Evolutionary conservation across 1,284 basidiomycete species (phyloP).

Genomic region (Marasmius sp.): DNA sequence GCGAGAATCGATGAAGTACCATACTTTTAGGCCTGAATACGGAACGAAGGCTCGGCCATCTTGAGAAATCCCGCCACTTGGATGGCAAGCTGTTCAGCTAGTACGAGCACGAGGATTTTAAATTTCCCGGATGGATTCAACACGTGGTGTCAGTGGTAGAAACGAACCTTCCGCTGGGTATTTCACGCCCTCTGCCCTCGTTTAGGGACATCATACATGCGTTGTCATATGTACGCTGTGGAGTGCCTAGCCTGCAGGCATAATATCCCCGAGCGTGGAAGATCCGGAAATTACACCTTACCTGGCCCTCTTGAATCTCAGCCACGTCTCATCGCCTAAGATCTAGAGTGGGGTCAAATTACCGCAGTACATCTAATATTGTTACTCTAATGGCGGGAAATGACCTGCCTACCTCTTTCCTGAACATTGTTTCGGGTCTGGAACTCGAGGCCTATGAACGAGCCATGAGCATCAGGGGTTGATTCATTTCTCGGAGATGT

Average conservation of each 20-base stretch:
- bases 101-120: neutral
- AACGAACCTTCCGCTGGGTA: neutral
- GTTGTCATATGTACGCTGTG: neutral
- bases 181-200: neutral
- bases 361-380: too few relatives aligned
- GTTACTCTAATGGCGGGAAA: too few relatives aligned
- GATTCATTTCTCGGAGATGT: neutral
- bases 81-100: neutral
- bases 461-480: neutral
- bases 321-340: too few relatives aligned
- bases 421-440: neutral
- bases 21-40: neutral
- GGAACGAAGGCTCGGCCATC: neutral
- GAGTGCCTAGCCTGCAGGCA: neutral
- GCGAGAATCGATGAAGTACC: neutral
- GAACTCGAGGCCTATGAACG: neutral
- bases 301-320: too few relatives aligned
- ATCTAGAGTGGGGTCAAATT: too few relatives aligned
- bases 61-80: neutral
- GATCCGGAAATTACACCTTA: neutral
- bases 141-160: neutral
- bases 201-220: neutral
- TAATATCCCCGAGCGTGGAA: neutral
- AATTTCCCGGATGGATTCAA: neutral
- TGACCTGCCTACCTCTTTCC: neutral